These are phyloP conservation scores for Cucumis cinereus DNA, from an alignment of 306 rosid species.

Conservation along the genomic window DNA sequence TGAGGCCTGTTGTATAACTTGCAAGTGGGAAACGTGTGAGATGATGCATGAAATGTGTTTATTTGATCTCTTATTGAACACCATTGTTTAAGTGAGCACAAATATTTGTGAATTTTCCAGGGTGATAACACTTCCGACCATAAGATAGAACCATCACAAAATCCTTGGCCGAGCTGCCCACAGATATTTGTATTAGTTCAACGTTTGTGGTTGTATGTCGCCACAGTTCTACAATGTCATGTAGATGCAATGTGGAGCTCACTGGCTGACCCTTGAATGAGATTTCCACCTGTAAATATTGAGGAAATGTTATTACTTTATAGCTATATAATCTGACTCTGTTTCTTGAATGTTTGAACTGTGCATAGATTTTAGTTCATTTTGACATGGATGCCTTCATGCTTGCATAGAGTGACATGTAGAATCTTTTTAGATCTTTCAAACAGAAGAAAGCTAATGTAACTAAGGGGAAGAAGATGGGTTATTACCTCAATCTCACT, in stretches of 20 bases:
- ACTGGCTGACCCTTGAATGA: conserved; percentile 73
- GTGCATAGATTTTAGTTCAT: neutral
- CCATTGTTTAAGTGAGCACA: neutral
- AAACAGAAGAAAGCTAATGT: neutral
- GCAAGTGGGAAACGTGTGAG: neutral
- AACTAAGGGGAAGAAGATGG: neutral
- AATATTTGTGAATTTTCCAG: neutral
- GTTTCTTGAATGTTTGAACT: neutral
- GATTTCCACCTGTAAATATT: conserved; percentile 56
- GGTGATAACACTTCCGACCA: conserved; percentile 33
- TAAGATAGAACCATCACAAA: conserved; percentile 89
- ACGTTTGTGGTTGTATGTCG: conserved; percentile 52
- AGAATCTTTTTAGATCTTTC: neutral
- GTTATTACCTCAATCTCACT: conserved; percentile 30
- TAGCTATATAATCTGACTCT: neutral
- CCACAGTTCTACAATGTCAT: conserved; percentile 73
- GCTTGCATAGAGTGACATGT: neutral
- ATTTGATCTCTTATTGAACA: neutral
- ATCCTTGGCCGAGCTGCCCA: conserved; percentile 89
- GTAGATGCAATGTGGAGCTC: conserved; percentile 51
- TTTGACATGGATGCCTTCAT: neutral
- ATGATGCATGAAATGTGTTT: neutral
- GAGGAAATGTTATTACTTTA: neutral
- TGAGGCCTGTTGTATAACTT: neutral
- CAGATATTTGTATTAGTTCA: conserved; percentile 51